Conservation (phyloP, 352 stramenopile species). For the Globisporangium viniferum region DNA sequence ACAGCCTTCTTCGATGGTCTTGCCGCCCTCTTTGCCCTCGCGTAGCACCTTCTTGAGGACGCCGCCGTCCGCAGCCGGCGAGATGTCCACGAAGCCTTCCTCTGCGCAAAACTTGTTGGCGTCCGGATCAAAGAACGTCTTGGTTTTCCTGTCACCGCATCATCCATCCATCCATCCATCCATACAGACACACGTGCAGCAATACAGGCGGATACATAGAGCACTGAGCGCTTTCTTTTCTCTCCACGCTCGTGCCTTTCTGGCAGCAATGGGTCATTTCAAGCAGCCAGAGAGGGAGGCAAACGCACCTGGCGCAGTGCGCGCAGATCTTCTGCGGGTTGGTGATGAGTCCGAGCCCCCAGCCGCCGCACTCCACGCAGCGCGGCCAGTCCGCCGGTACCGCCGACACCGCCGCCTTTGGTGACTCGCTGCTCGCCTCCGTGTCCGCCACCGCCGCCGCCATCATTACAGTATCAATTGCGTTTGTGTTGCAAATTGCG, state of each 20-base stretch:
- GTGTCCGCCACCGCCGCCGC: neutral
- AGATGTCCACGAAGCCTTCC: constrained; percentile 83
- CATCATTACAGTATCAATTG: neutral
- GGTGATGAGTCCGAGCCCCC: constrained; percentile 61
- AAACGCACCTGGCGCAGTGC: constrained; percentile 61
- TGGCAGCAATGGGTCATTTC: too few species aligned
- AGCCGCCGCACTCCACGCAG: constrained; percentile 69
- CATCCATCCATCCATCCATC: neutral
- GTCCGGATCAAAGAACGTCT: constrained; percentile 80
- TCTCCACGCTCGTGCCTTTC: neutral
- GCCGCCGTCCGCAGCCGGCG: constrained; percentile 60
- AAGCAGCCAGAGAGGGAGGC: too few species aligned
- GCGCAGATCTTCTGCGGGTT: constrained; percentile 71
- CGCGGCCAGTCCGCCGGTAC: constrained; percentile 34
- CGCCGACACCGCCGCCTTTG: neutral
- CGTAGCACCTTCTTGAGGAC: constrained; percentile 82
- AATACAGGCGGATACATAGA: neutral
- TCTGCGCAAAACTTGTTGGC: constrained; percentile 57
- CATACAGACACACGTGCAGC: neutral
- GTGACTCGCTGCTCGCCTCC: neutral
- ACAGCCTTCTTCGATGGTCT: constrained; percentile 74
- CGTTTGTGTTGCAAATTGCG: neutral
- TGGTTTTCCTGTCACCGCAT: constrained; percentile 32
- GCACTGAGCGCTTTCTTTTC: neutral
- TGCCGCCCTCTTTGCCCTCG: constrained; percentile 45